Evolutionary conservation across 805 yeast genomes (phyloP), one percentile per base, ranked within the genome.

Genomic region (Wickerhamiella spandovensis): DNA sequence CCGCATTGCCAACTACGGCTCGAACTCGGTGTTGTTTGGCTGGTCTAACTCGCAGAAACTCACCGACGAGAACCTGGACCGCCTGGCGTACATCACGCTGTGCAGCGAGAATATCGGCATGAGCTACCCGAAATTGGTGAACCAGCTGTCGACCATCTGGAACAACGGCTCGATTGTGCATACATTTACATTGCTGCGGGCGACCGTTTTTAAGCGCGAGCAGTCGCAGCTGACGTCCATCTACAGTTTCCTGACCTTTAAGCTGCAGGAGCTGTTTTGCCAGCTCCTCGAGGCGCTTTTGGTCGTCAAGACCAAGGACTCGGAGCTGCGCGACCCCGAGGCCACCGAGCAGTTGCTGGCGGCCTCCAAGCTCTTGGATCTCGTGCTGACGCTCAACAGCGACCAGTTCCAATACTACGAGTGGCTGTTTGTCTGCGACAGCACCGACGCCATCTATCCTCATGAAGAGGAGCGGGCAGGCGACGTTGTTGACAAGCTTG

Each of bases 361-460:
- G 50, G 84, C 82, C 0, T 81, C 87, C 59, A 90, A 89, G 63
- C 67, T 92, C 15, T 68, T 92, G 45, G 98, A 90, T 61, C 73
- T 84, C 28, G 63, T 88, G 21, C 63, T 90, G 20, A 70, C 82
- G 1, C 57, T 88, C 51, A 77, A 79, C 37, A 73, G 74, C 42
- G 97, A 89, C 61, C 95, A 87, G 51, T 73, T 90, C 70, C 81
- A 80, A 65, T 61, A 77, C 64, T 64, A 77, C 54, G 92, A 87
- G 59, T 90, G 97, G 97, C 68, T 92, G 1, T 92, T 87, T 61
- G 76, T 90, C 10, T 73, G 80, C 24, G 86, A 83, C 57, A 79
- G 77, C 17, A 72, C 79, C 17, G 81, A 79, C 52, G 78, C 82
- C 18, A 71, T 76, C 28, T 73, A 71, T 57, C 50, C 51, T 17